Evolutionary conservation across 148 eudicot genomes (phyloP).

Genomic region (Fagopyrum esculentum): DNA sequence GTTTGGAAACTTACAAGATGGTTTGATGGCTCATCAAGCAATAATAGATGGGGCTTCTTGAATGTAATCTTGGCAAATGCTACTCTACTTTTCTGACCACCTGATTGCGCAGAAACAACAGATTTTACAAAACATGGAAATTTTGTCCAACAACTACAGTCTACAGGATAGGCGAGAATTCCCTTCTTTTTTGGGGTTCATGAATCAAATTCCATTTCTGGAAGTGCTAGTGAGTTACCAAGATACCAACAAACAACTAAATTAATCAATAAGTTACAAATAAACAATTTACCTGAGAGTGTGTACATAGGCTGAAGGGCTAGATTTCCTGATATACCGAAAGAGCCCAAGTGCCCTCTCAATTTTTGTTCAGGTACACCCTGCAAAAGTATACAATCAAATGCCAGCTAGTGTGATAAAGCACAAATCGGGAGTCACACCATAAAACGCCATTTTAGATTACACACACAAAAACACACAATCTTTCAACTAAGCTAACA

Average conservation of each 20-base stretch:
- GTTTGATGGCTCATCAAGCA: slow-evolving; percentile 97
- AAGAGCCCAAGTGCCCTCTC: slow-evolving; percentile 90
- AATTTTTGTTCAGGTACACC: slow-evolving; percentile 98
- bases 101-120: slow-evolving; percentile 33
- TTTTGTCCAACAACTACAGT: not conserved
- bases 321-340: slow-evolving; percentile 96
- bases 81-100: slow-evolving; percentile 99
- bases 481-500: too few relatives aligned
- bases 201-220: not conserved
- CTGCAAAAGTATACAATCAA: slow-evolving; percentile 29
- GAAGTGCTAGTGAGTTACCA: not conserved
- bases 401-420: not conserved
- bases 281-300: slow-evolving; percentile 59
- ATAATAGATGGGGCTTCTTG: slow-evolving; percentile 83
- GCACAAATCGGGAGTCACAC: too few relatives aligned
- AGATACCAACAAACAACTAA: not conserved
- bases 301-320: slow-evolving; percentile 99
- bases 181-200: not conserved
- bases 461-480: too few relatives aligned
- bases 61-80: slow-evolving; percentile 99
- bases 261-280: not conserved
- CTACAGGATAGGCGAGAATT: not conserved
- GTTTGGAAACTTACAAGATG: slow-evolving; percentile 71
- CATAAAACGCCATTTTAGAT: too few relatives aligned
- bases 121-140: not conserved